phyloP scores from a whole-genome alignment of 768 basidiomycete genomes.

The Phaeotremella fagi region DNA sequence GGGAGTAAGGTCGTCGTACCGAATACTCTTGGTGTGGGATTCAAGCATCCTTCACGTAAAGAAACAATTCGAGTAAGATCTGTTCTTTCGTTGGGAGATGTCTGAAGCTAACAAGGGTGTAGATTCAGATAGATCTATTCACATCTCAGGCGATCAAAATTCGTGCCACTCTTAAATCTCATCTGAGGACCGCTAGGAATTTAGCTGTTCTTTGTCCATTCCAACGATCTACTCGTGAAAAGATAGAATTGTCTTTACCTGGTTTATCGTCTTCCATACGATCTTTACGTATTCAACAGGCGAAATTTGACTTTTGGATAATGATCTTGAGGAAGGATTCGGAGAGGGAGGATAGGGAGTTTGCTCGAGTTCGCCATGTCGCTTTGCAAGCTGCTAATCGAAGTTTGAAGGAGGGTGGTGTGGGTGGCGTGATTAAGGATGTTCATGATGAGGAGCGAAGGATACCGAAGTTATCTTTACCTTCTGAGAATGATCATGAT shows the following conservation, averaged over 20 bases:
- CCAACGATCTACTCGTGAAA: slow-evolving; percentile 73
- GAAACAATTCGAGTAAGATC: slow-evolving; percentile 34
- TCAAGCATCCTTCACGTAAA: slow-evolving; percentile 17
- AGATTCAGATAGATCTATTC: slow-evolving; percentile 62
- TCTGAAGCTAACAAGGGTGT: too few species aligned
- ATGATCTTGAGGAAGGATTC: slow-evolving; percentile 71
- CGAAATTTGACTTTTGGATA: slow-evolving; percentile 68
- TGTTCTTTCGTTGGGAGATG: too few species aligned
- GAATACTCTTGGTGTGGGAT: too few species aligned
- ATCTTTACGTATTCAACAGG: slow-evolving; percentile 65
- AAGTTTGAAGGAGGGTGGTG: slow-evolving; percentile 52
- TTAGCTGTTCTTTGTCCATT: slow-evolving; percentile 83
- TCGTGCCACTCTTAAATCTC: slow-evolving; percentile 61
- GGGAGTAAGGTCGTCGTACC: background rate
- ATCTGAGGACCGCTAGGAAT: slow-evolving; percentile 71
- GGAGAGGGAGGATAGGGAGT: slow-evolving; percentile 61
- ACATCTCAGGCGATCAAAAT: slow-evolving; percentile 57
- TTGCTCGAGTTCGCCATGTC: slow-evolving; percentile 63
- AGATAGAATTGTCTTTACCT: slow-evolving; percentile 61
- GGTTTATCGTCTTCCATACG: slow-evolving; percentile 62
- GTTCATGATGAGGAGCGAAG: background rate
- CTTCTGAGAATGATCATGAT: background rate
- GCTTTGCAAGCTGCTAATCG: slow-evolving; percentile 70
- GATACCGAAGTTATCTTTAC: slow-evolving; percentile 4
- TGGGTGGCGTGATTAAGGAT: slow-evolving; percentile 1